Evolutionary conservation across 2,329 filamentous ascomycete genomes (phyloP), one percentile per base, ranked within the genome.

Genomic region (Aureobasidium namibiae): DNA sequence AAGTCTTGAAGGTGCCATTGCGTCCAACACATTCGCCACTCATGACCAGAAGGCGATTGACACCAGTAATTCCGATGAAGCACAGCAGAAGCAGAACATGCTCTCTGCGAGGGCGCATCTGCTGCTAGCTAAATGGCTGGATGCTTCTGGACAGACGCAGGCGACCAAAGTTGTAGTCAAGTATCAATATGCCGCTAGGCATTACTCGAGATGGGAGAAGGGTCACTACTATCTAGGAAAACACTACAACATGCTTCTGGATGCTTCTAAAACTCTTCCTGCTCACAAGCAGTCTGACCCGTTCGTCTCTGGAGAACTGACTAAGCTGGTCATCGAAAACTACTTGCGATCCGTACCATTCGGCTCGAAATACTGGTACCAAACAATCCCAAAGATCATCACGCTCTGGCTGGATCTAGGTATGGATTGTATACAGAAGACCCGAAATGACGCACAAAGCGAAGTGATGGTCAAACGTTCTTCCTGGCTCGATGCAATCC

Each of bases 221-320:
- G 92, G 90, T 0, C 92, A 97, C 70, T 99, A 97, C 71, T 96
- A 96, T 71, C 82, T 99, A 10, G 94, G 94, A 5, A 90, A 92
- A 48, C 91, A 97, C 73, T 99, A 99, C 80, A 95, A 96, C 71
- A 99, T 96, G 72, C 82, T 97, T 4, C 78, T 96, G 3, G 92
- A 97, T 67, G 89, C 90, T 0, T 91, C 97, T 71, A 92, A 90
- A 72, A 78, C 82, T 1, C 82, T 95, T 56, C 85, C 87, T 38
- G 78, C 83, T 18, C 83, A 87, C 29, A 91, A 92, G 63, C 91
- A 96, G 60, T 73, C 70, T 31, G 65, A 72, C 26, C 63, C 71
- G 13, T 75, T 68, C 66, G 74, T 94, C 59, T 89, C 83, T 11
- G 95, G 94, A 39, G 92, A 96, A 70, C 84, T 87, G 21, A 86